phyloP scores from a whole-genome alignment of 1,284 basidiomycete genomes.

The Uromyces viciae-fabae region DNA sequence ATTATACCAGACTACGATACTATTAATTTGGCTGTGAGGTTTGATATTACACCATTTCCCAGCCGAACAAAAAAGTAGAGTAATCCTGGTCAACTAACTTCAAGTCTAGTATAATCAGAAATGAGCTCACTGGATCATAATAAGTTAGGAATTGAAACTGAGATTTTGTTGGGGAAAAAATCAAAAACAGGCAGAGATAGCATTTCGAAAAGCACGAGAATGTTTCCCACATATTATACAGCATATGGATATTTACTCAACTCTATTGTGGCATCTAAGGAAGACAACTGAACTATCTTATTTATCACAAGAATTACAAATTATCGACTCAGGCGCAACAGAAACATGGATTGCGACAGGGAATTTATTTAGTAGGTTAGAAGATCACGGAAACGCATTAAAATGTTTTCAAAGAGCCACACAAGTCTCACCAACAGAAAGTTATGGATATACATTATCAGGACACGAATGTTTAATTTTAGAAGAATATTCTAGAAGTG shows the following conservation, averaged over 20 bases:
- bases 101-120: background rate
- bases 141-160: conserved; percentile 5
- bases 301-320: conserved; percentile 80
- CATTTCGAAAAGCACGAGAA: conserved; percentile 73
- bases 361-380: conserved; percentile 84
- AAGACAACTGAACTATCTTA: conserved; percentile 75
- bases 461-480: conserved; percentile 85
- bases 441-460: conserved; percentile 83
- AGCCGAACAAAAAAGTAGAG: too few species aligned
- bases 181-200: conserved; percentile 82
- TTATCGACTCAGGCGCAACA: conserved; percentile 67
- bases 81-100: too few species aligned
- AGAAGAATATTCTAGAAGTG: conserved; percentile 83
- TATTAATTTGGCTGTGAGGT: too few species aligned
- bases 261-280: conserved; percentile 85
- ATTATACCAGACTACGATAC: too few species aligned
- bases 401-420: conserved; percentile 84
- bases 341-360: conserved; percentile 91
- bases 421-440: conserved; percentile 1
- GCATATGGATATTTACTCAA: conserved; percentile 91
- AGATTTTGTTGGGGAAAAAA: conserved; percentile 53
- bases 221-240: conserved; percentile 76
- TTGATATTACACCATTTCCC: too few species aligned
- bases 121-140: background rate
- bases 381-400: conserved; percentile 82